phyloP scores from a whole-genome alignment of 768 basidiomycete genomes.

The Suillus hirtellus region DNA sequence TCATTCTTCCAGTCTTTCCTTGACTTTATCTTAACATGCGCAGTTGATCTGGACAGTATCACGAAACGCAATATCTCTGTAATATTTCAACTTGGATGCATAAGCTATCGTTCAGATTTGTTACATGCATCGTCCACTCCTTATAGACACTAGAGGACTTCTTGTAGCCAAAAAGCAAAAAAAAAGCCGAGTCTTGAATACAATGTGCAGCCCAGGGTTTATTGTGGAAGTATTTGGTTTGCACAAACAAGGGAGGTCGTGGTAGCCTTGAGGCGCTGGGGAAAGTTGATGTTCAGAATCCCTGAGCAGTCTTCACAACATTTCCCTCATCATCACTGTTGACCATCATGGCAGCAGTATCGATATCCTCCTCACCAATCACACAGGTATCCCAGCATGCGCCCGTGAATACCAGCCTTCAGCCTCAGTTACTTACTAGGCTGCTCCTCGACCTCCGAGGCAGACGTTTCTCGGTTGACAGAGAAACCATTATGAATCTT shows the following conservation, averaged over 20 bases:
- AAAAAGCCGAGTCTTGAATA: not conserved
- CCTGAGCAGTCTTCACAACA: slow-evolving; percentile 18
- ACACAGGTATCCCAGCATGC: slow-evolving; percentile 57
- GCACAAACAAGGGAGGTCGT: slow-evolving; percentile 27
- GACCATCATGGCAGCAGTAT: slow-evolving; percentile 37
- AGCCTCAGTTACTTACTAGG: slow-evolving; percentile 86
- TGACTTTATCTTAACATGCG: slow-evolving; percentile 1
- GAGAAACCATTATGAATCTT: slow-evolving; percentile 97
- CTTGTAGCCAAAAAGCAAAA: not conserved
- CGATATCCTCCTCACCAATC: slow-evolving; percentile 54
- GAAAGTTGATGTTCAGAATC: slow-evolving; percentile 18
- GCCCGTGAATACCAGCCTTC: slow-evolving; percentile 67
- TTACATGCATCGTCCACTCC: slow-evolving; percentile 1
- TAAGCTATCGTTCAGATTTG: not conserved
- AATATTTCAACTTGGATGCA: slow-evolving; percentile 7
- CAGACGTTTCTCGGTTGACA: slow-evolving; percentile 88
- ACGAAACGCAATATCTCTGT: slow-evolving; percentile 4
- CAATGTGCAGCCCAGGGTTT: not conserved
- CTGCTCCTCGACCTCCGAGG: slow-evolving; percentile 92
- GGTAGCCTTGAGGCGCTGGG: slow-evolving; percentile 32
- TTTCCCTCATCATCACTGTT: slow-evolving; percentile 19
- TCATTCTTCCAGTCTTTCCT: not conserved
- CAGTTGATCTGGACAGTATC: not conserved
- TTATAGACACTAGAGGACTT: slow-evolving; percentile 4
- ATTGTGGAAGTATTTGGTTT: slow-evolving; percentile 26